Evolutionary conservation across 164 flowering plant species (phyloP).

Genomic region (Vitis rupestris): DNA sequence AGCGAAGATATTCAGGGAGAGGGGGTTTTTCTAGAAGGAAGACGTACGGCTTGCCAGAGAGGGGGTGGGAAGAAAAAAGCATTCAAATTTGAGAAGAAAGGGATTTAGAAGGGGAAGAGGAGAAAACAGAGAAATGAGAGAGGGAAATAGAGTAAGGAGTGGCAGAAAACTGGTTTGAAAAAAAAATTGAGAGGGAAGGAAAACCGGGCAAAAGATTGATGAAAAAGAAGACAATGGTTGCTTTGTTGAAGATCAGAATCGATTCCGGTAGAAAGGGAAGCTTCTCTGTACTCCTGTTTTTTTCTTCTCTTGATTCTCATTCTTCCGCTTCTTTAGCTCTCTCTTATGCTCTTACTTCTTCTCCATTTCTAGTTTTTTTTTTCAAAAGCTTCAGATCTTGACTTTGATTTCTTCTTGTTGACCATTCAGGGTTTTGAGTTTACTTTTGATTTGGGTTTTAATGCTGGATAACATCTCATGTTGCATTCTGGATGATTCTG

Average conservation of each 20-base stretch:
- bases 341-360: not conserved
- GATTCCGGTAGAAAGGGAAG: conserved; percentile 29
- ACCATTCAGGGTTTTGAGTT: not conserved
- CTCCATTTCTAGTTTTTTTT: too few species aligned
- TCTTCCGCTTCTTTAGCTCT: conserved; percentile 28
- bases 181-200: too few species aligned
- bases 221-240: not conserved
- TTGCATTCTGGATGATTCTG: conserved; percentile 35
- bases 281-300: conserved; percentile 39
- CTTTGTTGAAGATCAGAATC: conserved; percentile 39
- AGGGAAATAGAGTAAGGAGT: too few species aligned
- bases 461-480: conserved; percentile 26
- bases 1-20: too few species aligned
- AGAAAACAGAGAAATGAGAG: too few species aligned
- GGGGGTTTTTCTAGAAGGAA: too few species aligned
- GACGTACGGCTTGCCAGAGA: too few species aligned
- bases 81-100: too few species aligned
- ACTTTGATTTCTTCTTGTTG: not conserved
- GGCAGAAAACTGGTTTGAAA: too few species aligned
- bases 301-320: conserved; percentile 36
- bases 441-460: not conserved
- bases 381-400: not conserved
- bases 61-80: too few species aligned
- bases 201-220: not conserved
- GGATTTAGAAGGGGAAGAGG: too few species aligned